These are phyloP conservation scores for Kodamaea sp. DNA, from an alignment of 1,139 yeast genomes.

Conservation along the genomic window DNA sequence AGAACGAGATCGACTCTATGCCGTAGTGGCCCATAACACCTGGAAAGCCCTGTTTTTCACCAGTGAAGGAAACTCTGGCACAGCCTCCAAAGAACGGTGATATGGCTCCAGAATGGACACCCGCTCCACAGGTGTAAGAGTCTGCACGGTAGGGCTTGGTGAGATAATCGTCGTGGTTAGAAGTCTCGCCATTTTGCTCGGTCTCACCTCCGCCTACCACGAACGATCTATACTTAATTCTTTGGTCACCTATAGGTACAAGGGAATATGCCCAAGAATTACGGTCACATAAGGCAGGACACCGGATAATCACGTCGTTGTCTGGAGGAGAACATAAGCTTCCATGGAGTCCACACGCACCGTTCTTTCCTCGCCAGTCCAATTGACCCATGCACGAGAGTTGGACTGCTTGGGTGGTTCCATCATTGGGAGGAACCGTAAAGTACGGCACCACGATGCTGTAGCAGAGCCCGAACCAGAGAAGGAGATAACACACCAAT, in stretches of 20 bases:
- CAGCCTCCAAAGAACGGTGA: slow-evolving; percentile 83
- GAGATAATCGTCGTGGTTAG: slow-evolving; percentile 21
- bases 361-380: slow-evolving; percentile 73
- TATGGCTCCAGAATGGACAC: slow-evolving; percentile 79
- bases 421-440: slow-evolving; percentile 19
- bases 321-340: slow-evolving; percentile 48
- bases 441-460: slow-evolving; percentile 40
- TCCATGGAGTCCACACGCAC: slow-evolving; percentile 75
- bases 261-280: slow-evolving; percentile 77
- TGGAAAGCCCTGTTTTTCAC: slow-evolving; percentile 51
- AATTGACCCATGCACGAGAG: slow-evolving; percentile 22
- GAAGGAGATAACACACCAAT: slow-evolving; percentile 36
- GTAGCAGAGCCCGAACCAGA: slow-evolving; percentile 37
- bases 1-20: slow-evolving; percentile 62
- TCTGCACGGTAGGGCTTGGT: slow-evolving; percentile 80
- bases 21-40: slow-evolving; percentile 48
- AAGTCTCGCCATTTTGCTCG: background rate
- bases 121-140: slow-evolving; percentile 88
- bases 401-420: slow-evolving; percentile 20
- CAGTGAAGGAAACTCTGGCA: slow-evolving; percentile 62
- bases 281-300: slow-evolving; percentile 87
- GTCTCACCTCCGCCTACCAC: slow-evolving; percentile 64
- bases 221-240: slow-evolving; percentile 69
- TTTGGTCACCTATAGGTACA: slow-evolving; percentile 70
- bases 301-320: slow-evolving; percentile 61